Evolutionary conservation across 208 protist genomes (phyloP), one percentile per base, ranked within the genome.

Genomic region (Herpetomonas tarakana): DNA sequence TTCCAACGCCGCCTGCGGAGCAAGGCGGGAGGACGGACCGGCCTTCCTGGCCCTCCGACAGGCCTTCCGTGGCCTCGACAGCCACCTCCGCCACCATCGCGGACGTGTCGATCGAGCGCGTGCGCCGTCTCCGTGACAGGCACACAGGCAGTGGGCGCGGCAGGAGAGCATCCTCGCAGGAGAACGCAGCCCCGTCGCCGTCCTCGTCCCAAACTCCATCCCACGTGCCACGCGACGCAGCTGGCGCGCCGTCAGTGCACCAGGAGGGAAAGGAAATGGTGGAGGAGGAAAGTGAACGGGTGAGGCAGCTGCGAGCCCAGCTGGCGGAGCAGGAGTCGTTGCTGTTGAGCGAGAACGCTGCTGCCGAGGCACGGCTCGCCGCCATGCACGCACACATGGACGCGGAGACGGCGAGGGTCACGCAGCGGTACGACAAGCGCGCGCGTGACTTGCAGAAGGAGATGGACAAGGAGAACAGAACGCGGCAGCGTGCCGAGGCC

Each of bases 271-370:
- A n/a, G n/a, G n/a, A n/a, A n/a, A n/a, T n/a, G n/a, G n/a, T n/a
- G n/a, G n/a, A n/a, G 9, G 35, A 41, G 35, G 35, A 41, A 6
- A 41, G 35, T 14, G 9, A 41, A 14, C 6, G 35, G 14, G 35
- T 41, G 14, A 41, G 14, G 14, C 9, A 6, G 14, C 56, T 61
- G 4, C 4, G 45, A 2, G 25, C 56, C 2, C 38, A 61, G 22
- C 56, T 61, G 22, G 26, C 9, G 11, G 56, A 16, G n/a, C 56
- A 38, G 11, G 38, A 35, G 14, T n/a, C 56, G 18, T n/a, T 61
- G 11, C 3, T 35, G 27, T 6, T 14, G 35, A 21, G 38, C 16
- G 16, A 35, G 0, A 22, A 61, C 27, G 11, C 7, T 2, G 26
- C 25, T n/a, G 38, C 49, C 18, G 11, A 7, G 41, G 56, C 38